Base-by-base conservation (phyloP, 352 stramenopile genomes). In the Pythium graminicola region DNA sequence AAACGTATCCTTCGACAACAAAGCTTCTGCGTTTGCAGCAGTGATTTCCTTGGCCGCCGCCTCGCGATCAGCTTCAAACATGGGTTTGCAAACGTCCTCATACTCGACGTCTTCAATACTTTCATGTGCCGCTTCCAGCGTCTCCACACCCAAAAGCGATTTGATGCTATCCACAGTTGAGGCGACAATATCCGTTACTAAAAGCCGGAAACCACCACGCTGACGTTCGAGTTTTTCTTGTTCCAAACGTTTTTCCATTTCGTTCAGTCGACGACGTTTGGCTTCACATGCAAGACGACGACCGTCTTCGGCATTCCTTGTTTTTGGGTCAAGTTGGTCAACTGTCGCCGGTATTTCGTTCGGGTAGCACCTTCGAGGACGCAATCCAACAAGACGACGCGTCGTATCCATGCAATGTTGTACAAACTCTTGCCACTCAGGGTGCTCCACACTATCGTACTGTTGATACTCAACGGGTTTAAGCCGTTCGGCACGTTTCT, bases 1-100 rank as follows among this genome's bases (percentile, higher is more conserved):
- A 54, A 97, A 98, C 19, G 88, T 97, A 60, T 98, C 91, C 39
- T 76, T 91, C 1, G 79, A 91, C 26, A 88, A 51, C 40, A 86
- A 51, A 16, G 73, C 79, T 13, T 87, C 69, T 0, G 69, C 74
- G 33, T 76, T 73, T 19, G 56, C 64, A 2, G 56, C 53, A 2
- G 67, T 65, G 36, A 76, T 71, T 26, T 49, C 28, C 17, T 50
- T 24, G 6, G 46, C 45, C 45, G 33, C 28, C 40, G 61, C 42
- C 64, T 72, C 26, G 14, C 54, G 49, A 55, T 59, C 49, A 0
- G 20, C 49, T 2, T 60, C 39, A 16, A 70, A 40, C 27, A 65
- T 56, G 5, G 55, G 60, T 3, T 60, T 60, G 27, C 79, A 89
- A 2, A 89, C 76, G 51, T 87, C 73, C n/a, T 70, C 70, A 44